These are phyloP conservation scores for Beverwykella pulmonaria DNA, from an alignment of 495 filamentous ascomycete genomes.

Conservation along the genomic window DNA sequence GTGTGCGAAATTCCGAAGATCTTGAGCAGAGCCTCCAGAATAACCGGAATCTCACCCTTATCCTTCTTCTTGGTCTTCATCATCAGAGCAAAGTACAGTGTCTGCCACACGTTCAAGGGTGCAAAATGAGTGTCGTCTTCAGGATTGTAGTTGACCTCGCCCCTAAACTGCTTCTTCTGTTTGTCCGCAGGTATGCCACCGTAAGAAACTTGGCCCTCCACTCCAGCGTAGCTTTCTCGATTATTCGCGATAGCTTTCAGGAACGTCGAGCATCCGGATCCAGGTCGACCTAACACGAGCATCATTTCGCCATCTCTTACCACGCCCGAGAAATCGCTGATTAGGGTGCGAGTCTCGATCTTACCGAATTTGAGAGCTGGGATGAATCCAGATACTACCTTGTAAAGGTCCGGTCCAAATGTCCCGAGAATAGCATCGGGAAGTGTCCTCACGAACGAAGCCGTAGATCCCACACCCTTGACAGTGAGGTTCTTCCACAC, in stretches of 20 bases:
- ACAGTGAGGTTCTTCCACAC: constrained; percentile 80
- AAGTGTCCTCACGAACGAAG: constrained; percentile 71
- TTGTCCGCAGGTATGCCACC: constrained; percentile 73
- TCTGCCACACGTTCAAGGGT: constrained; percentile 76
- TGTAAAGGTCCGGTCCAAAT: constrained; percentile 82
- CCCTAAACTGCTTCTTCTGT: constrained; percentile 69
- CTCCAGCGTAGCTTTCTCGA: constrained; percentile 63
- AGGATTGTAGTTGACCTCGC: constrained; percentile 80
- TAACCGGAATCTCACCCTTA: constrained; percentile 66
- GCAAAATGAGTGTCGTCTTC: constrained; percentile 85
- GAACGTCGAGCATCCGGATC: constrained; percentile 79
- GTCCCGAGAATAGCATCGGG: constrained; percentile 79
- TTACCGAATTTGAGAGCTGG: constrained; percentile 62
- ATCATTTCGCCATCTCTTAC: constrained; percentile 82
- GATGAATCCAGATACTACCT: constrained; percentile 64
- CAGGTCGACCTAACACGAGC: constrained; percentile 79
- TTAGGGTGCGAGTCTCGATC: constrained; percentile 60
- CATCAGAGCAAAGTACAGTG: constrained; percentile 77
- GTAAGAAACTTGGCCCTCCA: constrained; percentile 73
- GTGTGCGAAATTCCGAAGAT: constrained; percentile 84
- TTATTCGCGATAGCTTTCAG: constrained; percentile 77
- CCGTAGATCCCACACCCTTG: constrained; percentile 67
- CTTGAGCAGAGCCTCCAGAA: constrained; percentile 64
- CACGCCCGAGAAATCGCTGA: constrained; percentile 77
- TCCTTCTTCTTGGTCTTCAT: constrained; percentile 80